Conservation (phyloP, 371 early-diverging fungal species). For the Blastocladiella emersonii region DNA sequence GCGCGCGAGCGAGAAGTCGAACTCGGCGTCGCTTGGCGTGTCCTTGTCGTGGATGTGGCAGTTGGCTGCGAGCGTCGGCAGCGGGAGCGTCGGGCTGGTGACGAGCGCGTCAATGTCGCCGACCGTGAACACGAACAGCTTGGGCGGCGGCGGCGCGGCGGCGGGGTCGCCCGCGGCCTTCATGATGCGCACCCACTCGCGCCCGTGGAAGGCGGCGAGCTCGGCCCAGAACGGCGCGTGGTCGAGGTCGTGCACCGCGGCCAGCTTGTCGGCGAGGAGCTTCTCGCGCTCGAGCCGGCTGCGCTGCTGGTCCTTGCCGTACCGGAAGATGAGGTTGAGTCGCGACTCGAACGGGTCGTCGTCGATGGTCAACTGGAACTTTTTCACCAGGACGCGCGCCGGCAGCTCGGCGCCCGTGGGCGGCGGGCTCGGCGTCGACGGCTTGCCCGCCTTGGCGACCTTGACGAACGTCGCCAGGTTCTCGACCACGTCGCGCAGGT, state of each 20-base stretch:
- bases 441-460: neutral
- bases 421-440: neutral
- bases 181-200: neutral
- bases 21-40: neutral
- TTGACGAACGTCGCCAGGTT: neutral
- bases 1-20: neutral
- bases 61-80: neutral
- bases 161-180: neutral
- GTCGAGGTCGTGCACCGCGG: neutral
- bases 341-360: neutral
- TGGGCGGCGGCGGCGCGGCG: neutral
- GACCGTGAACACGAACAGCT: neutral
- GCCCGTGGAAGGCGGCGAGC: neutral
- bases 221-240: neutral
- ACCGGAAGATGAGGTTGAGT: neutral
- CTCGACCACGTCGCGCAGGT: neutral
- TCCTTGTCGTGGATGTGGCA: neutral
- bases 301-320: conserved; percentile 2
- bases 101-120: neutral
- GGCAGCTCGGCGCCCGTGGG: neutral
- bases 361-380: neutral
- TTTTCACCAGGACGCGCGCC: neutral
- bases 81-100: neutral
- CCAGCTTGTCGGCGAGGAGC: neutral
- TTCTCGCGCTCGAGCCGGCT: neutral